Evolutionary conservation across 768 basidiomycete species (phyloP), one percentile per base, ranked within the genome.

Genomic region (Auriscalpium orientale): DNA sequence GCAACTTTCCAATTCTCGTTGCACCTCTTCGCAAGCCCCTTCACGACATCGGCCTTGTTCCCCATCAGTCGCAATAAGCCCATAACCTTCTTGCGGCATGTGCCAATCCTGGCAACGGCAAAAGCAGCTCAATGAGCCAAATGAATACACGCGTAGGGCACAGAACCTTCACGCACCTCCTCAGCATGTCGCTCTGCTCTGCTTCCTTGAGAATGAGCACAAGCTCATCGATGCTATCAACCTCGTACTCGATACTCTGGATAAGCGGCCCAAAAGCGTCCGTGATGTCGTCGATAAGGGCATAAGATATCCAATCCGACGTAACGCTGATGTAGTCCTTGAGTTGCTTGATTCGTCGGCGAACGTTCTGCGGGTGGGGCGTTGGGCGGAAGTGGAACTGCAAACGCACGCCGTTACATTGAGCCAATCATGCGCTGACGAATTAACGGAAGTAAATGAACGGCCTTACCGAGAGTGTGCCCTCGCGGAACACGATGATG

Each of bases 231-330:
- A 99, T 98, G 58, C 88, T 91, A 72, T 99, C 97, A 71, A 99
- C 97, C 72, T 99, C 97, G 64, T 98, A 98, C 70, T 99, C 97
- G 71, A 98, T 99, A 67, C 87, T 85, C 70, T 98, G 97, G 65
- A 99, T 98, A 56, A 99, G 81, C 5, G 97, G 97, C 13, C 97
- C 97, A 68, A 99, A 99, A 9, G 94, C 95, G 67, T 99, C 97
- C 49, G 97, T 98, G 69, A 99, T 98, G 72, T 99, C 97, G 72
- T 99, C 97, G 67, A 99, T 99, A 57, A 99, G 82, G 10, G 97
- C 97, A 65, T 99, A 99, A 5, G 95, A 98, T 62, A 99, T 99
- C 97, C 97, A 99, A 74, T 99, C 97, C 4, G 95, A 95, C 9
- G 97, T 98, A 65, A 98, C 97, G 60, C 81, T 88, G 69, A 99